Percentiles rank a stretch among this genome's conserved stretches.
Evolutionary conservation across 2,329 filamentous ascomycete species (phyloP).

Genomic region (Aspergillus pseudonomiae): DNA sequence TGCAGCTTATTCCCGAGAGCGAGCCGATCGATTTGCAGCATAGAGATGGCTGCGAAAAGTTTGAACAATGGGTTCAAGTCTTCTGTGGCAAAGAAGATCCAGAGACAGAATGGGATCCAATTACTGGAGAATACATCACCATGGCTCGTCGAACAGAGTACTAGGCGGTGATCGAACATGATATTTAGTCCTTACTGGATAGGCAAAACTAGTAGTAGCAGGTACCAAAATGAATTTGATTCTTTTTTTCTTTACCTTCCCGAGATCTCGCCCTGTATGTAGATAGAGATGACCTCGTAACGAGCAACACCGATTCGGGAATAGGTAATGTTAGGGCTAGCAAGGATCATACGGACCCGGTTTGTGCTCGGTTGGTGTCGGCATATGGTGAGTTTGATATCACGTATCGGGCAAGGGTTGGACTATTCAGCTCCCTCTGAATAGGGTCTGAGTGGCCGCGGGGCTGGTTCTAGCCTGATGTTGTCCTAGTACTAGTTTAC

Average conservation of each 20-base stretch:
- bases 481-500: too few species aligned
- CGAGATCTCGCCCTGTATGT: too few species aligned
- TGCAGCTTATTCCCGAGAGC: slow-evolving; percentile 16
- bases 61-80: slow-evolving; percentile 15
- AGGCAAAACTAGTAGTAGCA: too few species aligned
- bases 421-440: background rate
- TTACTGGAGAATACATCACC: slow-evolving; percentile 1
- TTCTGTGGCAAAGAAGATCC: slow-evolving; percentile 7
- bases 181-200: background rate
- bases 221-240: too few species aligned
- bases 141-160: background rate
- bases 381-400: background rate
- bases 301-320: background rate
- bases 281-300: too few species aligned
- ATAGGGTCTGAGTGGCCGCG: background rate
- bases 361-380: background rate
- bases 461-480: background rate
- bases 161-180: background rate
- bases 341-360: background rate
- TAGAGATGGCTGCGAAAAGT: background rate
- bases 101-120: slow-evolving; percentile 13
- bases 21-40: slow-evolving; percentile 15
- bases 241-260: accelerated
- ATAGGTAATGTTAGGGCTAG: background rate
- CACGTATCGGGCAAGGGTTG: too few species aligned